Base-by-base conservation (phyloP, 768 basidiomycete genomes). In the Harrya chromipes region DNA sequence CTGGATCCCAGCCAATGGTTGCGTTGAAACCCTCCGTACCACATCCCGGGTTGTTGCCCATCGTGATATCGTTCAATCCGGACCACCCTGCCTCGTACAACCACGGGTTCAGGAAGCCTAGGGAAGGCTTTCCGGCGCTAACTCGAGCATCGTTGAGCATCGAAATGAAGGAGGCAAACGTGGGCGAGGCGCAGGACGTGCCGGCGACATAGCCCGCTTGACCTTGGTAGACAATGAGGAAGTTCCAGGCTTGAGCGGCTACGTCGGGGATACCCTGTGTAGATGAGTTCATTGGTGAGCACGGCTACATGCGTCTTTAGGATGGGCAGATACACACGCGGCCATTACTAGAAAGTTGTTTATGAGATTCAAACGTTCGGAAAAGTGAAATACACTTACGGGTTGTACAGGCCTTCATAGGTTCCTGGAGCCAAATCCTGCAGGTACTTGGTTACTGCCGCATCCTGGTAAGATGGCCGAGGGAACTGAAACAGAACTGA, bases 21-120 rank as follows among this genome's bases (percentile, higher is more conserved):
- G 78, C 73, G 50, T 85, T 83, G 61, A 85, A 87, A 4, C 85
- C 85, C 19, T 63, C 58, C 2, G 84, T 86, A 5, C 83, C 83
- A 59, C 85, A 86, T 10, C 77, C 78, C 1, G 73, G 72, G 49
- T 83, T 81, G 43, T 75, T 75, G 0, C 85, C 85, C 9, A 59
- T 46, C 0, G 78, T 80, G 55, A 86, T 77, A 55, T 87, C 85
- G 47, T 81, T 84, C 47, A 85, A 69, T 0, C 56, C 60, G 4
- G 50, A 9, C 16, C 50, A 52, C 0, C 70, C 71, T 17, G 35
- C 51, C 13, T 57, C 45, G 59, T 87, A 86, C 3, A 86, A 47
- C 40, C 82, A 69, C 2, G 83, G 84, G 62, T 86, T 86, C 52
- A 87, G 68, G 67, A 85, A 85, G 0, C 85, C 85, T n/a, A 87